Percentiles rank a stretch among this genome's conserved stretches.
phyloP scores from a whole-genome alignment of 2,329 filamentous ascomycete genomes.

The Sclerotinia borealis region DNA sequence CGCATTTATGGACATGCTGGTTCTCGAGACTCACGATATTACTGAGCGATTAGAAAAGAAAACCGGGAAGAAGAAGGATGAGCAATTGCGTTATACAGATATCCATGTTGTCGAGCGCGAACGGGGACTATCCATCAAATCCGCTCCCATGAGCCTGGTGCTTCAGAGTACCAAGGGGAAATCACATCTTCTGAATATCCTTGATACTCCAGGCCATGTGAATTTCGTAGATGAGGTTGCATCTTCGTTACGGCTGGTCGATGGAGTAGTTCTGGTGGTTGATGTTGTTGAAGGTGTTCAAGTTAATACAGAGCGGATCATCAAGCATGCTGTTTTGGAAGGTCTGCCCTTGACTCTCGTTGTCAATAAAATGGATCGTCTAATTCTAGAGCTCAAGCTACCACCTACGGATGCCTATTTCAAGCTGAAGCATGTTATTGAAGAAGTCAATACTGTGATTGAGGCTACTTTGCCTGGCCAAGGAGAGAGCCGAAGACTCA shows the following conservation, averaged over 20 bases:
- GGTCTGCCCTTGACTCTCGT: conserved; percentile 83
- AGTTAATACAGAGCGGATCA: conserved; percentile 92
- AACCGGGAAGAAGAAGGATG: conserved; percentile 74
- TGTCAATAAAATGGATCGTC: conserved; percentile 94
- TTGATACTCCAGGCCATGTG: conserved; percentile 95
- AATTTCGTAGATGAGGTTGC: conserved; percentile 98
- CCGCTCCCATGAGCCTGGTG: conserved; percentile 89
- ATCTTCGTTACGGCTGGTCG: conserved; percentile 75
- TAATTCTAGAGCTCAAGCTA: conserved; percentile 90
- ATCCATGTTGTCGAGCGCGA: conserved; percentile 84
- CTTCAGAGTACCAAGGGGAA: conserved; percentile 85
- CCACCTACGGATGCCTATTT: conserved; percentile 96
- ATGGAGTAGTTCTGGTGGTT: conserved; percentile 88
- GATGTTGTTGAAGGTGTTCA: conserved; percentile 99
- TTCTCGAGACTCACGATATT: conserved; percentile 90
- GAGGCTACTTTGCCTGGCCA: conserved; percentile 77
- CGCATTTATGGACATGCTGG: conserved; percentile 96
- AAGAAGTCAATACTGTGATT: conserved; percentile 95
- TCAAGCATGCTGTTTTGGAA: conserved; percentile 89
- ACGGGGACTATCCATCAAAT: conserved; percentile 84
- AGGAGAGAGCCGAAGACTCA: conserved; percentile 74
- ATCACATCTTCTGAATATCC: conserved; percentile 88
- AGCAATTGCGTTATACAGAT: conserved; percentile 92
- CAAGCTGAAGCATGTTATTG: conserved; percentile 97
- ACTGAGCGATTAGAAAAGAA: conserved; percentile 71